These are phyloP conservation scores for Euphorbia tirucalli DNA, from an alignment of 345 rosid genomes.

Conservation along the genomic window DNA sequence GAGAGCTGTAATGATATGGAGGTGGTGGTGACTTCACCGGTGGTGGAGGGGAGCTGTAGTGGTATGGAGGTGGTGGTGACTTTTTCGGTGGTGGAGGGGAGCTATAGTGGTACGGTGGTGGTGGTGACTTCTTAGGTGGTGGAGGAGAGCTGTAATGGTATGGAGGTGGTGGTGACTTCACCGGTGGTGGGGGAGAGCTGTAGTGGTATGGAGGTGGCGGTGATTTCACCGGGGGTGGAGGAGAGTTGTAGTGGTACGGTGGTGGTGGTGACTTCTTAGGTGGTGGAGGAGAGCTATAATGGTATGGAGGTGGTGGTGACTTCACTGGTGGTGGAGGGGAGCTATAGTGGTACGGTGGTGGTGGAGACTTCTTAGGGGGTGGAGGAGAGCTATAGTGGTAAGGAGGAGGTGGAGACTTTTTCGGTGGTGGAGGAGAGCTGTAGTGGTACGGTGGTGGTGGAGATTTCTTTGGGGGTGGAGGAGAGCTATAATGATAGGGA, in stretches of 20 bases:
- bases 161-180: neutral
- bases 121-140: neutral
- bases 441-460: neutral
- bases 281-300: constrained; percentile 21
- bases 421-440: neutral
- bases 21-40: neutral
- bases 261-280: neutral
- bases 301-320: neutral
- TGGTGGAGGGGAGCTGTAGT: neutral
- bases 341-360: neutral
- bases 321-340: neutral
- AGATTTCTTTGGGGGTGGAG: neutral
- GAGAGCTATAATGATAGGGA: neutral
- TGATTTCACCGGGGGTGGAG: constrained; percentile 4
- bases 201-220: neutral
- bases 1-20: constrained; percentile 1
- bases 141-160: neutral
- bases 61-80: constrained; percentile 9
- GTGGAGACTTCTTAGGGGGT: neutral
- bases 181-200: constrained; percentile 11
- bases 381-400: neutral
- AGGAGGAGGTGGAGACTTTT: neutral
- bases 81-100: constrained; percentile 2
- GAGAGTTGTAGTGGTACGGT: constrained; percentile 12
- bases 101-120: constrained; percentile 6